phyloP scores from a whole-genome alignment of 164 flowering plant species.

The Berberis thunbergii region DNA sequence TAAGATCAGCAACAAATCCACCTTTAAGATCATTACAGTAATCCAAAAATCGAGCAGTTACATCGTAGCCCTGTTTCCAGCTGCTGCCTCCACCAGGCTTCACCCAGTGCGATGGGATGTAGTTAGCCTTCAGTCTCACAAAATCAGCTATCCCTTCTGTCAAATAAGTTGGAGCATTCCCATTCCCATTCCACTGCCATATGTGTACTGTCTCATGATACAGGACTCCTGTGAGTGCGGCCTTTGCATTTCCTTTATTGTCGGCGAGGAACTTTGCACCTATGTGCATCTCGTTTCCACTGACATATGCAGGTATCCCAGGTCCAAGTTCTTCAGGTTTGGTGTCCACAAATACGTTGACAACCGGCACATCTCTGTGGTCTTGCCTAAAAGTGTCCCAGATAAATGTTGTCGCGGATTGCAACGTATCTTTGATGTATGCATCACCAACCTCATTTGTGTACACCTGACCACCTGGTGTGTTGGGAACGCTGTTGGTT shows the following conservation, averaged over 20 bases:
- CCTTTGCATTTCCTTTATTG: slow-evolving; percentile 37
- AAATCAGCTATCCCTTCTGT: slow-evolving; percentile 67
- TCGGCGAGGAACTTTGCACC: slow-evolving; percentile 28
- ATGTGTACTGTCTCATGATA: slow-evolving; percentile 57
- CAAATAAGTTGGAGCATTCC: slow-evolving; percentile 43
- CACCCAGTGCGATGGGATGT: slow-evolving; percentile 46
- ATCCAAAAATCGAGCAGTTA: slow-evolving; percentile 62
- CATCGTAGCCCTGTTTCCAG: slow-evolving; percentile 67
- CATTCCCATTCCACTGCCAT: slow-evolving; percentile 73
- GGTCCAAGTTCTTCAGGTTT: no score
- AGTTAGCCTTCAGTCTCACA: no score
- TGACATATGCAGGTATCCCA: slow-evolving; percentile 22
- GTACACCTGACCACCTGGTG: slow-evolving; percentile 42
- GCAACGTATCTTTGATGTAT: slow-evolving; percentile 27
- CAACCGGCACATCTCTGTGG: slow-evolving; percentile 26
- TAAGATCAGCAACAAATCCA: slow-evolving; percentile 63
- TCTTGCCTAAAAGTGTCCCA: slow-evolving; percentile 54
- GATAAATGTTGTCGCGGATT: slow-evolving; percentile 39
- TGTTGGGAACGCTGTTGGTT: slow-evolving; percentile 31
- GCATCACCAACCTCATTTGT: slow-evolving; percentile 28
- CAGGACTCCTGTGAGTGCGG: slow-evolving; percentile 42
- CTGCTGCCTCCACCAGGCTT: slow-evolving; percentile 40
- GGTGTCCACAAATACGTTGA: slow-evolving; percentile 28
- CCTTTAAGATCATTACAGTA: slow-evolving; percentile 35
- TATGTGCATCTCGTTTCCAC: slow-evolving; percentile 39